These are phyloP conservation scores for Solanum hybrid DNA, from an alignment of 305 asterid genomes.

Conservation along the genomic window DNA sequence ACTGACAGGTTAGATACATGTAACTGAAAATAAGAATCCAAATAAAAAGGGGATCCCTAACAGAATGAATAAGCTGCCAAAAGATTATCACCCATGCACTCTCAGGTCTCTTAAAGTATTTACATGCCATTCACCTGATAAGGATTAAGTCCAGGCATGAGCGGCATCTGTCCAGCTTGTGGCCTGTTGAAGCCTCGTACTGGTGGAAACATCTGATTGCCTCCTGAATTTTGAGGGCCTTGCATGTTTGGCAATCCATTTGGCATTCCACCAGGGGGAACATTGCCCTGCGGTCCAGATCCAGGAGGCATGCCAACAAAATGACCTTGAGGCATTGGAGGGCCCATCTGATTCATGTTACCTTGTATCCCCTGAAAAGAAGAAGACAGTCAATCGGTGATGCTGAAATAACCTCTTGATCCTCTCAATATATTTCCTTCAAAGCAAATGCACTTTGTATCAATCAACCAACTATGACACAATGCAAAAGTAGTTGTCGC, in stretches of 20 bases:
- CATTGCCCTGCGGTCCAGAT: slow-evolving; percentile 60
- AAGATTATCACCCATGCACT: neutral
- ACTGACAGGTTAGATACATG: neutral
- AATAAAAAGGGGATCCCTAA: neutral
- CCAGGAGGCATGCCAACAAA: slow-evolving; percentile 70
- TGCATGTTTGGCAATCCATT: slow-evolving; percentile 52
- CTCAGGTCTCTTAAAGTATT: neutral
- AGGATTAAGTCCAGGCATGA: slow-evolving; percentile 82
- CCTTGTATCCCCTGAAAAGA: slow-evolving; percentile 55
- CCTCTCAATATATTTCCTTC: neutral
- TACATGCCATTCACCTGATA: slow-evolving; percentile 51
- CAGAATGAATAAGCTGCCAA: neutral
- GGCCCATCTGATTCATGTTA: slow-evolving; percentile 78
- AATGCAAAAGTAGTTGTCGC: neutral
- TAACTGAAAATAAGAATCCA: neutral
- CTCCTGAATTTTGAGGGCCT: slow-evolving; percentile 36
- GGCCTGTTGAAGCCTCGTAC: slow-evolving; percentile 82
- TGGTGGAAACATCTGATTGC: slow-evolving; percentile 73
- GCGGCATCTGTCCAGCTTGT: slow-evolving; percentile 72
- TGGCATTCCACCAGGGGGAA: slow-evolving; percentile 47
- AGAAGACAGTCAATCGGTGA: neutral
- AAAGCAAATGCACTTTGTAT: neutral
- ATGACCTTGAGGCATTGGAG: slow-evolving; percentile 74
- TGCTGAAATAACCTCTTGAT: neutral
- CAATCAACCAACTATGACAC: neutral